Conservation (phyloP, 2,329 filamentous ascomycete genomes). For the Alternaria viburni region DNA sequence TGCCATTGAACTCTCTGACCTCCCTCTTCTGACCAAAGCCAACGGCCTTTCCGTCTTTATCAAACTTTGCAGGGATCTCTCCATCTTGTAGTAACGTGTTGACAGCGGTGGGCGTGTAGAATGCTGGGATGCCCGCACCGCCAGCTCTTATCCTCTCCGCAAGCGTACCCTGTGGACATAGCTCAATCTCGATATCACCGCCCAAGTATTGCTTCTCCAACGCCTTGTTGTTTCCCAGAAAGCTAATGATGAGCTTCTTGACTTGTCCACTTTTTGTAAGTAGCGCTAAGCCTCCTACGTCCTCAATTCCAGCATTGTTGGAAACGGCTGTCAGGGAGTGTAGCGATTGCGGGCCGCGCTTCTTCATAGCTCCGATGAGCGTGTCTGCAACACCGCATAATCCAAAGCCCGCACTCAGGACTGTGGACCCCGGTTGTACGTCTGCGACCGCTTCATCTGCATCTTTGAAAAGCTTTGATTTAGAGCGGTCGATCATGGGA, state of each 20-base stretch:
- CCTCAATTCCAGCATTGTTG: conserved; percentile 78
- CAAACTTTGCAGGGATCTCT: conserved; percentile 68
- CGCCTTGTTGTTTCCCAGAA: conserved; percentile 77
- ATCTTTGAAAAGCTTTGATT: conserved; percentile 46
- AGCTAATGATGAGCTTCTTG: conserved; percentile 75
- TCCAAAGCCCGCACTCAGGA: conserved; percentile 49
- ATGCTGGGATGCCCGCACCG: conserved; percentile 79
- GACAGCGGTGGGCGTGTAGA: conserved; percentile 75
- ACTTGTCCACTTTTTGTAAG: conserved; percentile 74
- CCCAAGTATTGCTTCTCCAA: conserved; percentile 76
- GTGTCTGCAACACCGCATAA: conserved; percentile 50
- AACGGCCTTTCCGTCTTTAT: conserved; percentile 63
- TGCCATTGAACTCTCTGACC: conserved; percentile 73
- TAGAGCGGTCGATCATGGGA: conserved; percentile 43
- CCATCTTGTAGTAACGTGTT: conserved; percentile 71
- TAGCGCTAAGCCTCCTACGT: conserved; percentile 68
- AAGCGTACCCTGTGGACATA: conserved; percentile 78
- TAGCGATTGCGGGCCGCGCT: conserved; percentile 37
- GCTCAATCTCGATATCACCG: conserved; percentile 74
- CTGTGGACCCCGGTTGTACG: conserved; percentile 44
- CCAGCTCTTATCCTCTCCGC: conserved; percentile 75
- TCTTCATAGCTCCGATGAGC: conserved; percentile 45
- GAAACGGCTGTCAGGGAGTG: conserved; percentile 72
- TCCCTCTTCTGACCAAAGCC: conserved; percentile 72
- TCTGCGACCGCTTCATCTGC: conserved; percentile 48